These are phyloP conservation scores for Pichia deserticola DNA, from an alignment of 805 yeast species.

Conservation along the genomic window DNA sequence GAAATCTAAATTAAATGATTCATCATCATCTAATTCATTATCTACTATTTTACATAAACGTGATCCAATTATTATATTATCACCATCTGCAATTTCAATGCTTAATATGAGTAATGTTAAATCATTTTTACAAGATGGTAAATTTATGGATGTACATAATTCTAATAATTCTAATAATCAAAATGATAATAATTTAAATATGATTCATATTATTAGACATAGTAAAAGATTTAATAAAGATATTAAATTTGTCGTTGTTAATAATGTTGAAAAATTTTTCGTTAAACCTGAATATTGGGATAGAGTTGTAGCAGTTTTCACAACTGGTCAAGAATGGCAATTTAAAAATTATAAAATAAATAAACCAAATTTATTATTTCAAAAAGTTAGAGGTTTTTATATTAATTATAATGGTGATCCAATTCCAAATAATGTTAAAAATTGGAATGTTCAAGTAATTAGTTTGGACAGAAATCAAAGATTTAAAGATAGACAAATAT, in stretches of 20 bases:
- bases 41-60: slow-evolving; percentile 20
- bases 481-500: slow-evolving; percentile 83
- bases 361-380: slow-evolving; percentile 74
- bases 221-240: slow-evolving; percentile 49
- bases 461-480: slow-evolving; percentile 74
- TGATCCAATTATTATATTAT: slow-evolving; percentile 68
- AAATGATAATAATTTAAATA: slow-evolving; percentile 15
- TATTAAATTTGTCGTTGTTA: slow-evolving; percentile 71
- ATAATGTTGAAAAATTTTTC: slow-evolving; percentile 77
- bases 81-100: slow-evolving; percentile 74
- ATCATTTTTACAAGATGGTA: slow-evolving; percentile 66
- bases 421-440: slow-evolving; percentile 63
- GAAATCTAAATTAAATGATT: background rate
- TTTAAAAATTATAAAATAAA: slow-evolving; percentile 80
- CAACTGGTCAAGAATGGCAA: slow-evolving; percentile 98
- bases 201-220: slow-evolving; percentile 47
- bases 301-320: slow-evolving; percentile 88
- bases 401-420: slow-evolving; percentile 72
- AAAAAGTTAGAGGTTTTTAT: slow-evolving; percentile 75
- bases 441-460: slow-evolving; percentile 84
- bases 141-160: slow-evolving; percentile 40
- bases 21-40: background rate
- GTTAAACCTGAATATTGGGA: slow-evolving; percentile 97
- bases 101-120: slow-evolving; percentile 59
- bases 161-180: slow-evolving; percentile 27